Conservation (phyloP, 2,329 filamentous ascomycete species). For the Gnomoniopsis sp. region DNA sequence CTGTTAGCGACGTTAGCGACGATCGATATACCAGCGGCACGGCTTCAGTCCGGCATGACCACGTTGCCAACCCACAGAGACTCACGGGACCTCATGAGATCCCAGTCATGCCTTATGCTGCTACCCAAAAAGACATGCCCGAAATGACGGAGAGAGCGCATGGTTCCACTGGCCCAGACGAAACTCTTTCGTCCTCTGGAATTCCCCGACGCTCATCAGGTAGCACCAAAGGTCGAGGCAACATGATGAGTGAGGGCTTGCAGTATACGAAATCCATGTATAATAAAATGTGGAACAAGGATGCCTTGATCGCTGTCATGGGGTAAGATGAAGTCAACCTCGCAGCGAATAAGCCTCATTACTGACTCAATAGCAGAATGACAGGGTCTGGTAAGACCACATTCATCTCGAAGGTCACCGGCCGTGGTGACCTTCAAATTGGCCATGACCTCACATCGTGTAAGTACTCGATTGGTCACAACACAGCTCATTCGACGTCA, state of each 20-base stretch:
- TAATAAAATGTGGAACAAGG: constrained; percentile 16
- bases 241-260: constrained; percentile 6
- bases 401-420: constrained; percentile 33
- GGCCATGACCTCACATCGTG: constrained; percentile 32
- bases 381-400: constrained; percentile 36
- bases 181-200: not conserved
- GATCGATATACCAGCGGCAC: not conserved
- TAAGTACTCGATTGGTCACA: constrained; percentile 9
- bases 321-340: constrained; percentile 15
- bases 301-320: constrained; percentile 23
- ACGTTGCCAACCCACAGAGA: not conserved
- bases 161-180: not conserved
- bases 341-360: not conserved
- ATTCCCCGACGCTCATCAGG: not conserved
- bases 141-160: not conserved
- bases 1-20: constrained; percentile 13
- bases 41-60: not conserved
- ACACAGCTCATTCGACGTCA: not conserved
- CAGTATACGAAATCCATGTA: constrained; percentile 15
- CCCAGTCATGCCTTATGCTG: not conserved
- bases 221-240: not conserved
- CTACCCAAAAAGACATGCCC: not conserved
- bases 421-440: constrained; percentile 28
- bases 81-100: constrained; percentile 12
- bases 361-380: constrained; percentile 23